Percentiles rank a stretch among this genome's conserved stretches.
Evolutionary conservation across 1,139 yeast species (phyloP).

Genomic region (Debaryomycetaceae sp.): DNA sequence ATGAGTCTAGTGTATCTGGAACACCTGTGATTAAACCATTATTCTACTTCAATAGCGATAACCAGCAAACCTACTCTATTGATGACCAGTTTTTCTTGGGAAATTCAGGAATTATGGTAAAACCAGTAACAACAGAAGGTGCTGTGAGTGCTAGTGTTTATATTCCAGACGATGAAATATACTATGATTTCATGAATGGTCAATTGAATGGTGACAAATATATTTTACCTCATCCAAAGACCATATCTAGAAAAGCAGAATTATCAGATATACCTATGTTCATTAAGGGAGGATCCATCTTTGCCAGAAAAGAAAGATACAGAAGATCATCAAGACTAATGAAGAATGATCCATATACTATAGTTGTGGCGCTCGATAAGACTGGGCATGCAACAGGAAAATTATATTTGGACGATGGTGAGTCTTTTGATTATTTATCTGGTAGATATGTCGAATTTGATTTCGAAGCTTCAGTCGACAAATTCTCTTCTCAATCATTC

Average conservation of each 20-base stretch:
- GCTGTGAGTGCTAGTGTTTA: slow-evolving; percentile 44
- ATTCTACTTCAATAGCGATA: slow-evolving; percentile 61
- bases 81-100: slow-evolving; percentile 89
- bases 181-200: slow-evolving; percentile 56
- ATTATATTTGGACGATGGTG: slow-evolving; percentile 83
- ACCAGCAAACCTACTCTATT: slow-evolving; percentile 48
- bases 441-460: slow-evolving; percentile 47
- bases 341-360: slow-evolving; percentile 79
- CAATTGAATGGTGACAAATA: slow-evolving; percentile 6
- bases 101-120: slow-evolving; percentile 66
- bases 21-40: slow-evolving; percentile 75
- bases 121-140: slow-evolving; percentile 71
- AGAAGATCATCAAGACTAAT: slow-evolving; percentile 79
- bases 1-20: slow-evolving; percentile 58
- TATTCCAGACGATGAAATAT: slow-evolving; percentile 64
- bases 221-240: slow-evolving; percentile 13
- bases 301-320: slow-evolving; percentile 64
- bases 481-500: slow-evolving; percentile 7
- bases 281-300: slow-evolving; percentile 74
- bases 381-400: slow-evolving; percentile 49
- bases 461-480: slow-evolving; percentile 21
- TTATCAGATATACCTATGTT: slow-evolving; percentile 69
- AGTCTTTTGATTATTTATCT: slow-evolving; percentile 54
- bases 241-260: slow-evolving; percentile 33
- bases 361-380: slow-evolving; percentile 58